Evolutionary conservation across 129 eudicot species (phyloP).

Genomic region (Chrysanthemum seticuspe): DNA sequence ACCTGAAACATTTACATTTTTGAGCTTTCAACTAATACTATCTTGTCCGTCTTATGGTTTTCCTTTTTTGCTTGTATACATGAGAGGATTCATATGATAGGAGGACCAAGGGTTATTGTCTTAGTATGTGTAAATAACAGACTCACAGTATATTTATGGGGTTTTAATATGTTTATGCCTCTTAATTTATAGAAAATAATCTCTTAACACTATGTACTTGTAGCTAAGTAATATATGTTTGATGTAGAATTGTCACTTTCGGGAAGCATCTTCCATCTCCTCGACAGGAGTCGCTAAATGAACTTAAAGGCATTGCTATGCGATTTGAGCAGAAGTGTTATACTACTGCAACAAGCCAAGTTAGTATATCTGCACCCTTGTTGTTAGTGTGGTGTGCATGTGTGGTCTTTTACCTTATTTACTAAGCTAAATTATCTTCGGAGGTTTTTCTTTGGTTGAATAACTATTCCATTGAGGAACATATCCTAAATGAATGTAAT

Average conservation of each 20-base stretch:
- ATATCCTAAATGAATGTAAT: not conserved
- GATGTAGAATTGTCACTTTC: slow-evolving; percentile 58
- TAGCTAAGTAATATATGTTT: slow-evolving; percentile 3
- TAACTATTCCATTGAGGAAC: not conserved
- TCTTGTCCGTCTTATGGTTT: not conserved
- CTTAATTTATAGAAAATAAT: not conserved
- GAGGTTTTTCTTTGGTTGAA: not conserved
- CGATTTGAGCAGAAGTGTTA: slow-evolving; percentile 61
- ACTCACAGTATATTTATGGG: slow-evolving; percentile 1
- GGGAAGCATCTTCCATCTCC: slow-evolving; percentile 48
- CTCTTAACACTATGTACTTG: not conserved
- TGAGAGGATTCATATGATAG: slow-evolving; percentile 1
- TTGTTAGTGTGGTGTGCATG: not conserved
- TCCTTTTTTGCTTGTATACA: not conserved
- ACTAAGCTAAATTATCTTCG: not conserved
- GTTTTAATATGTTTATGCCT: slow-evolving; percentile 3
- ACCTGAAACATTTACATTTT: no score
- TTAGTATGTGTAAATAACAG: not conserved
- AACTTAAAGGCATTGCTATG: slow-evolving; percentile 46
- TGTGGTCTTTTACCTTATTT: slow-evolving; percentile 5
- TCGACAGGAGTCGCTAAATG: slow-evolving; percentile 52
- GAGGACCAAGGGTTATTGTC: not conserved
- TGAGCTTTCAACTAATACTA: not conserved
- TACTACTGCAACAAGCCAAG: slow-evolving; percentile 56
- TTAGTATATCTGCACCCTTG: slow-evolving; percentile 18